Evolutionary conservation across 2,329 filamentous ascomycete species (phyloP), one percentile per base, ranked within the genome.

Genomic region (Hymenotorrendiella dingleyae): DNA sequence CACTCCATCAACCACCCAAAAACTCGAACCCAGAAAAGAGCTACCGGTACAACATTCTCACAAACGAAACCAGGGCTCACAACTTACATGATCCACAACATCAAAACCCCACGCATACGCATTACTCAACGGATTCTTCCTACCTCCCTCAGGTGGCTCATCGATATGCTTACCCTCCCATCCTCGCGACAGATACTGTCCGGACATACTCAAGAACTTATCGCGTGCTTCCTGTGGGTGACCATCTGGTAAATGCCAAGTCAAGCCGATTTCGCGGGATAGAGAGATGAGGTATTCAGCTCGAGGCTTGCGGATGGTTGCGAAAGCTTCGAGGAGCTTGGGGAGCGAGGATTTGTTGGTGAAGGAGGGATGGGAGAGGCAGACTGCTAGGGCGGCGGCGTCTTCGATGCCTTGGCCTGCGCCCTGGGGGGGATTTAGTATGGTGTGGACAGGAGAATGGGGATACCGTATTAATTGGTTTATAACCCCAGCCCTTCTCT

Each of bases 141-240:
- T n/a, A 4, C 12, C 12, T 34, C 38, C 38, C 14, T 41, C 38
- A 1, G 28, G 38, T 21, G 28, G 28, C 6, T 41, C 21, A 26
- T 41, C 38, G n/a, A 41, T 33, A 14, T 23, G 27, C 6, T 34
- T 41, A 14, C 38, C 38, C 10, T 41, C 38, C 38, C 42, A 36
- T 6, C 23, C 22, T 20, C 23, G 11, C 16, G 23, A 12, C 3
- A 34, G 10, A n/a, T 11, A 29, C 12, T 33, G 12, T 9, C n/a
- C 16, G 19, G n/a, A 14, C 6, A 19, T 11, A 22, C 23, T 26
- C 6, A 27, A 22, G 14, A 12, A 19, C 3, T 24, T 8, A n/a
- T 43, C 42, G 11, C 42, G 26, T 6, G 24, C 24, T 12, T 32
- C 17, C 22, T 43, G 42, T n/a, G 17, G 12, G 3, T 22, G 4